Evolutionary conservation across 768 basidiomycete species (phyloP).

Genomic region (Tulasnella sp.): DNA sequence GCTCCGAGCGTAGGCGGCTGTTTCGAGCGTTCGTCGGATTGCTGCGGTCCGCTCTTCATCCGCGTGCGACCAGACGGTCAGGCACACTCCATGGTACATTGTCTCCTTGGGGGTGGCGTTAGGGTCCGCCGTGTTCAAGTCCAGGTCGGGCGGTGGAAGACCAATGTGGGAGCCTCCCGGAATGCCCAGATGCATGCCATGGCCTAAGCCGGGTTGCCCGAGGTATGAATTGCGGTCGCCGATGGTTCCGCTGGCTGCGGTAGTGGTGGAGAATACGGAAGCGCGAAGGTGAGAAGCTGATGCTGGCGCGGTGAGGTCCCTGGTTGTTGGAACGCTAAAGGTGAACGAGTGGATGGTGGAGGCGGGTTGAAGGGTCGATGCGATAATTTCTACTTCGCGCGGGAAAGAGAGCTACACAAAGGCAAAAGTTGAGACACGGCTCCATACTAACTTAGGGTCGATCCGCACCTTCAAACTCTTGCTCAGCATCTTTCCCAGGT

Average conservation of each 20-base stretch:
- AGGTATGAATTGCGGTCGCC: constrained; percentile 66
- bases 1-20: constrained; percentile 38
- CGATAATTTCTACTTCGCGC: constrained; percentile 89
- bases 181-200: constrained; percentile 22
- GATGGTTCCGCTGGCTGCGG: constrained; percentile 36
- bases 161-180: constrained; percentile 24
- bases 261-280: constrained; percentile 63
- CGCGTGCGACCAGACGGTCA: constrained; percentile 95
- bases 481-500: constrained; percentile 85
- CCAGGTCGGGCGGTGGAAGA: neutral
- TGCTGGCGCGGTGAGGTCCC: constrained; percentile 40
- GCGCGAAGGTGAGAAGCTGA: constrained; percentile 43
- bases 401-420: constrained; percentile 68
- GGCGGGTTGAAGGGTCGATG: constrained; percentile 89
- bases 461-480: constrained; percentile 77
- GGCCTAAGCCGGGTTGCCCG: constrained; percentile 50
- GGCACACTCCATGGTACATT: constrained; percentile 84
- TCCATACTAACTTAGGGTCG: constrained; percentile 22
- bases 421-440: constrained; percentile 19
- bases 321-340: constrained; percentile 75
- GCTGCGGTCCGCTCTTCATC: constrained; percentile 82
- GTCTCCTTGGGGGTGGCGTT: constrained; percentile 37
- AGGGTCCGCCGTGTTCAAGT: neutral
- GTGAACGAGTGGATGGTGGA: constrained; percentile 91
- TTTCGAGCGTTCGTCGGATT: constrained; percentile 78